A percentile compares a stretch with the other conserved stretches of the same genome.
These are phyloP conservation scores for Tulasnella sp. DNA, from an alignment of 768 basidiomycete species.

Conservation along the genomic window DNA sequence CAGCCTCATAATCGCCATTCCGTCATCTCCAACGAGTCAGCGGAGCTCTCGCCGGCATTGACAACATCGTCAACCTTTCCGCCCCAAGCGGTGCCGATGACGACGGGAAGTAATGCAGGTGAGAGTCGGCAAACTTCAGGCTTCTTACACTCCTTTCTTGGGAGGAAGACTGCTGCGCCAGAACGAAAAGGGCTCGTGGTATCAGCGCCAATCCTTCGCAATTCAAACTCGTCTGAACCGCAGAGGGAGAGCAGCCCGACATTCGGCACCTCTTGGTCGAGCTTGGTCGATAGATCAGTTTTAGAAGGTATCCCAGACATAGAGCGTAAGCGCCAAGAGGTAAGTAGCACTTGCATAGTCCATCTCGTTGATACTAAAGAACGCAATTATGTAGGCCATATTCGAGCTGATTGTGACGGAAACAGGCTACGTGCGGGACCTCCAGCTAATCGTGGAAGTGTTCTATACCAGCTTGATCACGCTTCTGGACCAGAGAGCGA, in stretches of 20 bases:
- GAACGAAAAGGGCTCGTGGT: neutral
- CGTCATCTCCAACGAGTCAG: slow-evolving; percentile 19
- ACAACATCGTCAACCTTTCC: slow-evolving; percentile 26
- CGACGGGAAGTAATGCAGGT: neutral
- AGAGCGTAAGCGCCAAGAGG: slow-evolving; percentile 86
- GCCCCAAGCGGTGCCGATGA: neutral
- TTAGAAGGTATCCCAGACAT: slow-evolving; percentile 65
- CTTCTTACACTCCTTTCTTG: slow-evolving; percentile 36
- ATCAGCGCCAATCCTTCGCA: neutral
- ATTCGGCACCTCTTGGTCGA: slow-evolving; percentile 84
- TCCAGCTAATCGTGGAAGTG: slow-evolving; percentile 88
- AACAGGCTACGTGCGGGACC: slow-evolving; percentile 75
- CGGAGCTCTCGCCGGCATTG: neutral
- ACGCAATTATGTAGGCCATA: slow-evolving; percentile 47
- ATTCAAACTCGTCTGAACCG: neutral
- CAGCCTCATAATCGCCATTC: slow-evolving; percentile 43
- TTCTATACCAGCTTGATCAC: slow-evolving; percentile 76
- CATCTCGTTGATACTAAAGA: neutral
- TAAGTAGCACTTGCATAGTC: slow-evolving; percentile 24
- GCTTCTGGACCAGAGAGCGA: slow-evolving; percentile 62
- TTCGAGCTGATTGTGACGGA: slow-evolving; percentile 94
- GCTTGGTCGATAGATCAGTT: slow-evolving; percentile 75
- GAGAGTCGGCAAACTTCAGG: neutral
- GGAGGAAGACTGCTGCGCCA: slow-evolving; percentile 44
- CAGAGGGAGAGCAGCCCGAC: slow-evolving; percentile 41